Percentiles rank a stretch among this genome's conserved stretches.
Evolutionary conservation across 2,329 filamentous ascomycete genomes (phyloP).

Genomic region (Coniochaeta sp.): DNA sequence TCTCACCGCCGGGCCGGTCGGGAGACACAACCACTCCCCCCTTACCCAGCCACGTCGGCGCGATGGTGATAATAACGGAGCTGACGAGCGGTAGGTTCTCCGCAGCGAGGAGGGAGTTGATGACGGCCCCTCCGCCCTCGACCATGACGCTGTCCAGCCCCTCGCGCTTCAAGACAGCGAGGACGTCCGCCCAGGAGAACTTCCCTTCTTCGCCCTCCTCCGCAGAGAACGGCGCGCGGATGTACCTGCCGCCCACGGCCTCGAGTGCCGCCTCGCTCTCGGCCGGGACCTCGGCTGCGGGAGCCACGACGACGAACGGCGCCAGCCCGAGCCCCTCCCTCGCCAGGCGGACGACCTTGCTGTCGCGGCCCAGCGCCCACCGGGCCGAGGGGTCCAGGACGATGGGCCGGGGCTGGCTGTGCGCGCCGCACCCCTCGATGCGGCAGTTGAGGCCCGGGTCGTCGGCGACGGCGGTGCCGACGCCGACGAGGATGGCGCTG

Average conservation of each 20-base stretch:
- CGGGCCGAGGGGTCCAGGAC: constrained; percentile 73
- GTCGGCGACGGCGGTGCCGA: constrained; percentile 76
- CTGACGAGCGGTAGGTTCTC: constrained; percentile 53
- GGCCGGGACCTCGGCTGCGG: constrained; percentile 33
- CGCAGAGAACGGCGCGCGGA: constrained; percentile 26
- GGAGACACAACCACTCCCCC: constrained; percentile 78
- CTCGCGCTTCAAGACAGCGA: constrained; percentile 48
- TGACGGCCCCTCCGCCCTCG: constrained; percentile 76
- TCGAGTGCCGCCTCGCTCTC: constrained; percentile 34
- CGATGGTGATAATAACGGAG: constrained; percentile 80
- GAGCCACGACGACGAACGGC: constrained; percentile 62
- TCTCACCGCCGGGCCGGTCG: constrained; percentile 30
- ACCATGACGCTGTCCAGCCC: constrained; percentile 79
- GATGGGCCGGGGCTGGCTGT: constrained; percentile 71
- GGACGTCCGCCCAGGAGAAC: constrained; percentile 58
- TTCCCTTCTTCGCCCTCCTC: constrained; percentile 28
- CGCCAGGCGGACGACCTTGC: constrained; percentile 61
- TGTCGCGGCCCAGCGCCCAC: constrained; percentile 55
- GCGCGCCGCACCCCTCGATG: constrained; percentile 35
- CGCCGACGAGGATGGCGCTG: constrained; percentile 78
- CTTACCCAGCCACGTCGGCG: constrained; percentile 81
- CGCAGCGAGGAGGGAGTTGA: constrained; percentile 70
- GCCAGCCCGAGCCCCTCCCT: constrained; percentile 59
- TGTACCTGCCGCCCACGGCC: constrained; percentile 43
- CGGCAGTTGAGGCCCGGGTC: constrained; percentile 82